phyloP scores from a whole-genome alignment of 768 basidiomycete genomes.

The Trametes gibbosa region DNA sequence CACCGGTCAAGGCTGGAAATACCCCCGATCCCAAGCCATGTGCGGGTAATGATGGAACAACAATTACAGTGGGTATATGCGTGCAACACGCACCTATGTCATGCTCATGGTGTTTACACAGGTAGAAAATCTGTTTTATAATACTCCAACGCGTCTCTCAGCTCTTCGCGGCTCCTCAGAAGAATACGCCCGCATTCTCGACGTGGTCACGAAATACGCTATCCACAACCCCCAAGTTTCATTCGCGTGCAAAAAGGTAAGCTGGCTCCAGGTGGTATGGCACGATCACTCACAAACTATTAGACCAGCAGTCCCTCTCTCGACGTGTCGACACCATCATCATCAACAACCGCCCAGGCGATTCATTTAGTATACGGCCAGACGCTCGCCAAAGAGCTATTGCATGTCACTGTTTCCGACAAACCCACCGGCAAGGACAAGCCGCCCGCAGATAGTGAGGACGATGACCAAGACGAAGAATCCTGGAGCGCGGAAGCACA shows the following conservation, averaged over 20 bases:
- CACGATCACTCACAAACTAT: not conserved
- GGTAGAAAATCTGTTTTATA: slow-evolving; percentile 97
- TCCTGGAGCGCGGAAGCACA: slow-evolving; percentile 73
- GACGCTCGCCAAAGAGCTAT: slow-evolving; percentile 73
- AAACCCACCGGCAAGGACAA: slow-evolving; percentile 27
- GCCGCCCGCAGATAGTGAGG: slow-evolving; percentile 29
- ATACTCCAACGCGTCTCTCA: slow-evolving; percentile 82
- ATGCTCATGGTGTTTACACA: slow-evolving; percentile 28
- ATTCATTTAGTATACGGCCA: slow-evolving; percentile 84
- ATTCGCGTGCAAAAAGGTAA: slow-evolving; percentile 90
- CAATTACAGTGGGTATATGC: slow-evolving; percentile 60
- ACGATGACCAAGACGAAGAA: slow-evolving; percentile 32
- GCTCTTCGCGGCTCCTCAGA: slow-evolving; percentile 84
- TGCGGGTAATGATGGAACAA: slow-evolving; percentile 94
- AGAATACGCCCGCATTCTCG: slow-evolving; percentile 88
- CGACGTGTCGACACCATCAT: slow-evolving; percentile 77
- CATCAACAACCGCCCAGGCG: slow-evolving; percentile 59
- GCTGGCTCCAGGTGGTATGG: not conserved
- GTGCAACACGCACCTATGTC: not conserved
- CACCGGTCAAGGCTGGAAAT: slow-evolving; percentile 67
- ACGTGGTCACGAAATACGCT: slow-evolving; percentile 91
- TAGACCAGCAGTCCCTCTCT: slow-evolving; percentile 73
- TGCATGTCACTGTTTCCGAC: slow-evolving; percentile 34
- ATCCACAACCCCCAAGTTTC: slow-evolving; percentile 88
- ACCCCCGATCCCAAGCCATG: slow-evolving; percentile 79